Evolutionary conservation across 208 protist species (phyloP).

Genomic region (Angomonas ambiguus): DNA sequence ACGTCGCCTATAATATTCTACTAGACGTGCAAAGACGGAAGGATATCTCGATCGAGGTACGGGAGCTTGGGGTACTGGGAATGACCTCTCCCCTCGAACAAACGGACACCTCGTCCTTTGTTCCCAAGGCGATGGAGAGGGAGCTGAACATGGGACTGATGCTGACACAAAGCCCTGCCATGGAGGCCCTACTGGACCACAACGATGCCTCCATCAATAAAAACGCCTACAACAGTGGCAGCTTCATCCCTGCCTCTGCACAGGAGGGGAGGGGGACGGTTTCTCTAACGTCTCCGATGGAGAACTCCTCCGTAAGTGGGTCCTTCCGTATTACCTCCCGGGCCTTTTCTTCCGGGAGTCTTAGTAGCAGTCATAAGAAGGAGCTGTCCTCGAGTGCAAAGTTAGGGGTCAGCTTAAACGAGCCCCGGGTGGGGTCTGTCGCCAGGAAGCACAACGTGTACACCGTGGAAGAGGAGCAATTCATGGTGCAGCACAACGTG

Average conservation of each 20-base stretch:
- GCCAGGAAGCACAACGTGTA: conserved; percentile 71
- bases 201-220: conserved; percentile 73
- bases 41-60: conserved; percentile 64
- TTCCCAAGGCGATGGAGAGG: conserved; percentile 66
- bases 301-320: conserved; percentile 12
- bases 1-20: conserved; percentile 86
- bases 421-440: conserved; percentile 71
- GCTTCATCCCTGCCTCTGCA: conserved; percentile 67
- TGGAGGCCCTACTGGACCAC: conserved; percentile 76
- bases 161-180: conserved; percentile 82
- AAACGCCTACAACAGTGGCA: conserved; percentile 64
- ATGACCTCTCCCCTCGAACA: not conserved
- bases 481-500: conserved; percentile 72
- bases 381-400: conserved; percentile 22
- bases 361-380: conserved; percentile 15
- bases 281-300: not conserved
- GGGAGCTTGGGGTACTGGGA: conserved; percentile 26
- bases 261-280: conserved; percentile 9
- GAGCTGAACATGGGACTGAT: conserved; percentile 85
- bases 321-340: conserved; percentile 43
- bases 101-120: not conserved
- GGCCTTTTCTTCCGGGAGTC: conserved; percentile 13
- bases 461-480: conserved; percentile 72
- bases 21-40: conserved; percentile 55
- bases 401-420: conserved; percentile 32